Percentiles rank a stretch among this genome's conserved stretches.
These are phyloP conservation scores for Aristolochia californica DNA, from an alignment of 164 flowering plant species.

Conservation along the genomic window DNA sequence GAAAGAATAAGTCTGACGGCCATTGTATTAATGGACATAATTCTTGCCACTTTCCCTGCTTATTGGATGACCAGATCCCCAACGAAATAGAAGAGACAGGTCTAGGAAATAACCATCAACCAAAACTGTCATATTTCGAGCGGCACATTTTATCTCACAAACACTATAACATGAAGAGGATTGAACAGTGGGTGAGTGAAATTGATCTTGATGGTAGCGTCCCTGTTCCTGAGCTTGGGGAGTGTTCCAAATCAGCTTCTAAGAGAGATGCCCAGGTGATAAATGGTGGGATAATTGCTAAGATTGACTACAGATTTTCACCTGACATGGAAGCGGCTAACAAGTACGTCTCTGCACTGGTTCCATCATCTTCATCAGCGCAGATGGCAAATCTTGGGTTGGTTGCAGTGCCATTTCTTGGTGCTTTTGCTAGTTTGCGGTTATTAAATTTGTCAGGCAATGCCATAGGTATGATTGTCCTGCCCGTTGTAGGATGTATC, in stretches of 20 bases:
- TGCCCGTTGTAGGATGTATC: constrained; percentile 57
- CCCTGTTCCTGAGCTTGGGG: constrained; percentile 40
- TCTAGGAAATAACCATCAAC: constrained; percentile 16
- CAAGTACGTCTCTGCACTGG: constrained; percentile 62
- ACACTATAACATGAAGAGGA: constrained; percentile 60
- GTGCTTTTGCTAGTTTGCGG: constrained; percentile 60
- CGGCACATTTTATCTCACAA: constrained; percentile 31
- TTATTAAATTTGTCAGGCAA: constrained; percentile 77
- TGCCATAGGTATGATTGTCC: constrained; percentile 46
- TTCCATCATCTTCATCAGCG: constrained; percentile 53
- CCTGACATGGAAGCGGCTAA: constrained; percentile 76
- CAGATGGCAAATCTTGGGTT: constrained; percentile 85
- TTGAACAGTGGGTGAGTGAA: constrained; percentile 71
- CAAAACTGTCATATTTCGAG: constrained; percentile 23
- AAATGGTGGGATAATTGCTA: constrained; percentile 22
- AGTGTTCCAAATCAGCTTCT: constrained; percentile 16
- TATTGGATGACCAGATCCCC: constrained; percentile 49
- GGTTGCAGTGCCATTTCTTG: constrained; percentile 71
- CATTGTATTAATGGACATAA: constrained; percentile 33
- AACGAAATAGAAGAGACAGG: constrained; percentile 31
- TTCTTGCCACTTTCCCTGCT: constrained; percentile 30
- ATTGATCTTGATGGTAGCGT: constrained; percentile 46
- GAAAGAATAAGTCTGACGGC: constrained; percentile 16
- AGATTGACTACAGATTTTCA: constrained; percentile 32
- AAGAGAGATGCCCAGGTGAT: constrained; percentile 18